Evolutionary conservation across 129 eudicot species (phyloP).

Genomic region (Apium graveolens): DNA sequence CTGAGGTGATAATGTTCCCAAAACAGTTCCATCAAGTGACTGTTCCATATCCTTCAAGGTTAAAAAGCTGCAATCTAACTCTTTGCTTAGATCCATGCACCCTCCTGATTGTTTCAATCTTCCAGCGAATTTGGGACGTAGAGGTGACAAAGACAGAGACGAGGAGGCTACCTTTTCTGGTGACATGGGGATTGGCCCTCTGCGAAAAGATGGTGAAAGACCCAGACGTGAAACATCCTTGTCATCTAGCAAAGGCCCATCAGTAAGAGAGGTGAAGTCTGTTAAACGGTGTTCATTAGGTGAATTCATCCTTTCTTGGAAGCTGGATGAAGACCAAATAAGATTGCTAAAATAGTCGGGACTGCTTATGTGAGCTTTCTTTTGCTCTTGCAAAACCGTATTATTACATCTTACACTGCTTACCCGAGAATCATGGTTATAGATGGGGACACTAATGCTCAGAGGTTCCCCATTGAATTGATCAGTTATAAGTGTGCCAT

Average conservation of each 20-base stretch:
- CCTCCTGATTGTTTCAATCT: constrained; percentile 26
- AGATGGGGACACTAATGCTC: constrained; percentile 21
- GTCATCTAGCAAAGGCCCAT: constrained; percentile 76
- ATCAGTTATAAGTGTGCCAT: constrained; percentile 38
- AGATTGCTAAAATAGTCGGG: constrained; percentile 26
- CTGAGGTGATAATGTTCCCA: constrained; percentile 29
- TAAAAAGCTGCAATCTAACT: constrained; percentile 36
- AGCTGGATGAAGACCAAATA: constrained; percentile 32
- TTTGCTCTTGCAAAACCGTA: constrained; percentile 40
- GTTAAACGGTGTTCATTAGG: constrained; percentile 25
- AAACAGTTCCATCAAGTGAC: constrained; percentile 49
- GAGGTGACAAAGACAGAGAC: constrained; percentile 72
- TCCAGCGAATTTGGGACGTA: constrained; percentile 57
- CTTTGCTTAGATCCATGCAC: constrained; percentile 24
- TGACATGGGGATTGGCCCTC: constrained; percentile 33
- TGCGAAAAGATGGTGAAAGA: constrained; percentile 21
- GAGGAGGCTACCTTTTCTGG: constrained; percentile 39
- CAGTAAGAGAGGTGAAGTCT: constrained; percentile 36
- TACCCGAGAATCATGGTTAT: constrained; percentile 15
- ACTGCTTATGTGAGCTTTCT: constrained; percentile 43
- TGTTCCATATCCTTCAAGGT: constrained; percentile 51
- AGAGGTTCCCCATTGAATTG: constrained; percentile 41
- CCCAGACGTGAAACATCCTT: constrained; percentile 25
- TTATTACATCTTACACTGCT: constrained; percentile 24
- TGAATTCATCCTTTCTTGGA: constrained; percentile 28